phyloP scores from a whole-genome alignment of 352 stramenopile species.

The Pythium utonaiense region DNA sequence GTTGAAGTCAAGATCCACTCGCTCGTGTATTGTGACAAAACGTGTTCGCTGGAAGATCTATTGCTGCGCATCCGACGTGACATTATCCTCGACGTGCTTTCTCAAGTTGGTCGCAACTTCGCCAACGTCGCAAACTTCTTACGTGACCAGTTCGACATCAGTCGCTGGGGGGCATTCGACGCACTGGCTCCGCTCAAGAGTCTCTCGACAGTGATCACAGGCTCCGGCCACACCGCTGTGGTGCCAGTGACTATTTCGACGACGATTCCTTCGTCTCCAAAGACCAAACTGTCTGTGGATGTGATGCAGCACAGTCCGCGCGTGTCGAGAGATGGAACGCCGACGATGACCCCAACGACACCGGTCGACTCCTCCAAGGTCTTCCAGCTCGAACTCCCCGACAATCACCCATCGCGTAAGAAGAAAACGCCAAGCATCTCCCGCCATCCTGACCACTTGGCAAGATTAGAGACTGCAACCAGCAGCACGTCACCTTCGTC shows the following conservation, averaged over 20 bases:
- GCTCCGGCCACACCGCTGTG: conserved; percentile 15
- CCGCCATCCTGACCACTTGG: not conserved
- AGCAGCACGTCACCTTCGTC: not conserved
- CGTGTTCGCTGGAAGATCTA: conserved; percentile 70
- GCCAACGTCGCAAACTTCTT: conserved; percentile 84
- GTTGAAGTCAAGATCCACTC: conserved; percentile 85
- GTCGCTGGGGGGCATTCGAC: conserved; percentile 65
- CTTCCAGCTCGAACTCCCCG: conserved; percentile 45
- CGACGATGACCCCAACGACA: not conserved
- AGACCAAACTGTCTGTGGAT: conserved; percentile 16
- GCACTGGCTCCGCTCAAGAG: conserved; percentile 58
- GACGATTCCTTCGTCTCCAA: conserved; percentile 2
- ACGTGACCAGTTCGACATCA: conserved; percentile 72
- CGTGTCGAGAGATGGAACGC: conserved; percentile 7
- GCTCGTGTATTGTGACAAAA: conserved; percentile 86
- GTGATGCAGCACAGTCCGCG: conserved; percentile 20
- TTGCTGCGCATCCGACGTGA: conserved; percentile 72
- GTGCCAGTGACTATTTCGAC: not conserved
- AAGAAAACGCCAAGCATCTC: conserved; percentile 29
- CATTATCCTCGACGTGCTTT: conserved; percentile 79
- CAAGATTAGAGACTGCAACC: not conserved
- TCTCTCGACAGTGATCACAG: conserved; percentile 32
- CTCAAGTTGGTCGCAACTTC: conserved; percentile 83
- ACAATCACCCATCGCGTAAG: conserved; percentile 36
- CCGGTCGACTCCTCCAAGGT: conserved; percentile 23